Evolutionary conservation across 2,329 filamentous ascomycete genomes (phyloP), one percentile per base, ranked within the genome.

Genomic region (Arthrobotrys pseudoclavata): DNA sequence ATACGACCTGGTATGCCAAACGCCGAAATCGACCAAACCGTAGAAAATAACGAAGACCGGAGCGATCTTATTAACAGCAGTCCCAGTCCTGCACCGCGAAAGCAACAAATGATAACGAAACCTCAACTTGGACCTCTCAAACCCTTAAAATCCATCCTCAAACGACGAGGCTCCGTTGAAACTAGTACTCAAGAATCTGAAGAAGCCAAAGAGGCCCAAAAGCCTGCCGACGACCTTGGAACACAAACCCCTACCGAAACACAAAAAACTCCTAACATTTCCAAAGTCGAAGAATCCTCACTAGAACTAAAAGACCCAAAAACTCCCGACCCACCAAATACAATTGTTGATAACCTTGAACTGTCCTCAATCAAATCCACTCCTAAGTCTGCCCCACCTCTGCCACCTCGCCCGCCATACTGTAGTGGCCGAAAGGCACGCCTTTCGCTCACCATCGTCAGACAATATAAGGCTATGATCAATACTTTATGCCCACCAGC

Each of bases 1-100:
- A 42, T 66, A 24, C 26, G 60, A 2, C 60, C 60, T 3, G 60
- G 69, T 9, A 60, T 66, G 60, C 20, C 48, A 24, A 72, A 72
- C 3, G 15, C 60, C 1, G 69, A 57, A 5, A 60, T 66, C 18
- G 20, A 57, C 13, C 10, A 45, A 34, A 20, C 31, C 1, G 34
- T 40, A 26, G 47, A 45, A 5, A 22, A 20, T 29, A 24, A 45
- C 6, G 15, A 61, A 18, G 52, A 37, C 18, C 40, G 52, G 52
- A 37, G 29, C n/a, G 31, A 57, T 6, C 31, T 57, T 3, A 57
- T 57, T 4, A 40, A 22, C 7, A 37, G n/a, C 10, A 57, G 29
- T n/a, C 52, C 31, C 7, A 57, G 29, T 18, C 52, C 52, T 22
- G 52, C 52, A 3, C 52, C 52, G 7, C 18, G 26, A 18, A 5